Evolutionary conservation across 352 stramenopile species (phyloP).

Genomic region (Blastocystis sp.): DNA sequence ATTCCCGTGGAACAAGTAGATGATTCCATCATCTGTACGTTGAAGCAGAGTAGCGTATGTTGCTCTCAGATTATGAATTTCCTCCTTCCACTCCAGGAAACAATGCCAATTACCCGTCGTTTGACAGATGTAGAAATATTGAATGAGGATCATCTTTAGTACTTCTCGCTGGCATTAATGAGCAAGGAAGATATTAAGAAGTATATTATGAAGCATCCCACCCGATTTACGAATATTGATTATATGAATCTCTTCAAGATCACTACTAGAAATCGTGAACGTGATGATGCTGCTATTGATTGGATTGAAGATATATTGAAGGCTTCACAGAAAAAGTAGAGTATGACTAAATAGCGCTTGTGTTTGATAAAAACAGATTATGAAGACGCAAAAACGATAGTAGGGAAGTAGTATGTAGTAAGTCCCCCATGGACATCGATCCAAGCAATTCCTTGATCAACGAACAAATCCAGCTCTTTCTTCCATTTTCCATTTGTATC

Average conservation of each 20-base stretch:
- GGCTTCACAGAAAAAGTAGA: not conserved
- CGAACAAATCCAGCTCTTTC: conserved; percentile 43
- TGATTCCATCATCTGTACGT: conserved; percentile 18
- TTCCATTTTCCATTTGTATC: conserved; percentile 10
- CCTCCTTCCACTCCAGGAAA: conserved; percentile 21
- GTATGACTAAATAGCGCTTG: not conserved
- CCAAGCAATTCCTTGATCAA: conserved; percentile 43
- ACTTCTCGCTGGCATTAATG: conserved; percentile 59
- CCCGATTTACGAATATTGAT: conserved; percentile 50
- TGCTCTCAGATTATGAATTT: conserved; percentile 64
- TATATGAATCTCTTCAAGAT: conserved; percentile 67
- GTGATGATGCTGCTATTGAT: conserved; percentile 61
- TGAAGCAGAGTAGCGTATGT: conserved; percentile 61
- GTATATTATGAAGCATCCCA: conserved; percentile 53
- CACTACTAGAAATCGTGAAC: conserved; percentile 28
- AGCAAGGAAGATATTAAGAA: conserved; percentile 61
- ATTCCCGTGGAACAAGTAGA: conserved; percentile 36
- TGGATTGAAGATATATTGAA: conserved; percentile 67
- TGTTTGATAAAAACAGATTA: conserved; percentile 8
- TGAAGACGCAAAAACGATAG: conserved; percentile 40
- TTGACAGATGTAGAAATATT: conserved; percentile 7
- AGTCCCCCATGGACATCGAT: conserved; percentile 23
- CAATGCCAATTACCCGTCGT: not conserved
- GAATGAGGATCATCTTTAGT: not conserved
- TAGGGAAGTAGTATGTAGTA: conserved; percentile 53